Conservation (phyloP, 2,329 filamentous ascomycete species). For the Nannizziopsis arthrosporioides region DNA sequence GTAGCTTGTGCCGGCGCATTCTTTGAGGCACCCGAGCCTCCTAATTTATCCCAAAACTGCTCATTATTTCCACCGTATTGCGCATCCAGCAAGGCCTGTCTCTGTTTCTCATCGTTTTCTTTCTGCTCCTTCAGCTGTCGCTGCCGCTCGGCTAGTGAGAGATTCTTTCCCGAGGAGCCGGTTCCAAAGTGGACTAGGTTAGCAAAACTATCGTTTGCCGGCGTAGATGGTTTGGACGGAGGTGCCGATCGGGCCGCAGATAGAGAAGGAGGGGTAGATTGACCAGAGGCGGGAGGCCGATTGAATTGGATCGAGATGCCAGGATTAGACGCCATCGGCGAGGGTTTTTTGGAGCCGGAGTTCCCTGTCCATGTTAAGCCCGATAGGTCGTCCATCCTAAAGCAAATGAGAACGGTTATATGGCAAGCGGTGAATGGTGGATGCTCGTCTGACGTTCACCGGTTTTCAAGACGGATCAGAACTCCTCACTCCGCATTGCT, state of each 20-base stretch:
- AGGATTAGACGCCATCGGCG: conserved; percentile 26
- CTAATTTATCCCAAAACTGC: conserved; percentile 65
- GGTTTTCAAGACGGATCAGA: too few relatives aligned
- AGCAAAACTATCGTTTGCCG: conserved; percentile 45
- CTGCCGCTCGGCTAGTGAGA: conserved; percentile 56
- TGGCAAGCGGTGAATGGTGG: background rate
- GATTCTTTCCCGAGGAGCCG: conserved; percentile 47
- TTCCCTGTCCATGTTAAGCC: conserved; percentile 36
- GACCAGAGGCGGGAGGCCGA: conserved; percentile 31
- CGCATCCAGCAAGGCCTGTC: conserved; percentile 57
- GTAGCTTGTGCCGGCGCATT: conserved; percentile 24
- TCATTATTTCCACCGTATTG: conserved; percentile 59
- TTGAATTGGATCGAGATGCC: conserved; percentile 29
- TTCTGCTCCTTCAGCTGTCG: conserved; percentile 65
- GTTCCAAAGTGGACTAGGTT: conserved; percentile 52
- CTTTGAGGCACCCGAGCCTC: conserved; percentile 28
- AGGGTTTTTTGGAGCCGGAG: conserved; percentile 25
- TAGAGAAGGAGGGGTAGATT: conserved; percentile 32
- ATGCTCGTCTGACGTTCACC: background rate
- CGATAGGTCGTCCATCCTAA: conserved; percentile 38
- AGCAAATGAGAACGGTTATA: conserved; percentile 1
- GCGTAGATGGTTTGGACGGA: conserved; percentile 31
- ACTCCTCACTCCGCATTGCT: too few relatives aligned
- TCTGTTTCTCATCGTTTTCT: conserved; percentile 61
- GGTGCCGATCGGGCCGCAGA: conserved; percentile 24